A percentile compares a stretch with the other conserved stretches of the same genome.
phyloP scores from a whole-genome alignment of 805 yeast species.

The Pichia eremophila region DNA sequence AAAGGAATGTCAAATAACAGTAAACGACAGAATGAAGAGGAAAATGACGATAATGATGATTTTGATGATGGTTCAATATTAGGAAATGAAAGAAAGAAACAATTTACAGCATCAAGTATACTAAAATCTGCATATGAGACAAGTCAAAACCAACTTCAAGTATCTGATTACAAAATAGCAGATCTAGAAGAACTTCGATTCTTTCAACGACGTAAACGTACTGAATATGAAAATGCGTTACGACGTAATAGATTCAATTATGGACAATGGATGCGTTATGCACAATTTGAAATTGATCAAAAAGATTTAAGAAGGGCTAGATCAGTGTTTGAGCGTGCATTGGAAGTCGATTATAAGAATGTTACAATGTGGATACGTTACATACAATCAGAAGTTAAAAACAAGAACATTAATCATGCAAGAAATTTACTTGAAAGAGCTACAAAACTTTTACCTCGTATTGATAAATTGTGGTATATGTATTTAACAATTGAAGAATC shows the following conservation, averaged over 20 bases:
- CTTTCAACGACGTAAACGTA: slow-evolving; percentile 64
- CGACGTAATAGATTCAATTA: slow-evolving; percentile 72
- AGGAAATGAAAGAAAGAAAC: slow-evolving; percentile 17
- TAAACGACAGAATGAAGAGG: slow-evolving; percentile 4
- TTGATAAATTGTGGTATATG: slow-evolving; percentile 79
- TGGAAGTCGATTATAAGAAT: slow-evolving; percentile 58
- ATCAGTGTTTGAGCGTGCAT: slow-evolving; percentile 79
- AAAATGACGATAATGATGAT: slow-evolving; percentile 33
- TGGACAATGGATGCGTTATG: slow-evolving; percentile 90
- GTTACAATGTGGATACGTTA: slow-evolving; percentile 84
- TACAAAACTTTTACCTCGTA: slow-evolving; percentile 60
- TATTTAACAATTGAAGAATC: slow-evolving; percentile 79
- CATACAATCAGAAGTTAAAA: slow-evolving; percentile 65
- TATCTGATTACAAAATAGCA: slow-evolving; percentile 40
- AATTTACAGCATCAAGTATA: slow-evolving; percentile 57
- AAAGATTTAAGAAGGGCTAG: slow-evolving; percentile 73
- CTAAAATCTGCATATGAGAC: slow-evolving; percentile 52
- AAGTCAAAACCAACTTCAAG: slow-evolving; percentile 30
- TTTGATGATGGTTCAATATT: neutral
- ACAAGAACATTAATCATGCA: slow-evolving; percentile 76
- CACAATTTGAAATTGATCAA: slow-evolving; percentile 76
- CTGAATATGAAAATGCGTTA: slow-evolving; percentile 79
- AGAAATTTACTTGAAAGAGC: slow-evolving; percentile 77
- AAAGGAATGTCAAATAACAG: no score
- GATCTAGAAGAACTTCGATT: slow-evolving; percentile 79